Percentiles rank a stretch among this genome's conserved stretches.
These are phyloP conservation scores for Cladobotryum mycophilum DNA, from an alignment of 2,329 filamentous ascomycete genomes.

Conservation along the genomic window DNA sequence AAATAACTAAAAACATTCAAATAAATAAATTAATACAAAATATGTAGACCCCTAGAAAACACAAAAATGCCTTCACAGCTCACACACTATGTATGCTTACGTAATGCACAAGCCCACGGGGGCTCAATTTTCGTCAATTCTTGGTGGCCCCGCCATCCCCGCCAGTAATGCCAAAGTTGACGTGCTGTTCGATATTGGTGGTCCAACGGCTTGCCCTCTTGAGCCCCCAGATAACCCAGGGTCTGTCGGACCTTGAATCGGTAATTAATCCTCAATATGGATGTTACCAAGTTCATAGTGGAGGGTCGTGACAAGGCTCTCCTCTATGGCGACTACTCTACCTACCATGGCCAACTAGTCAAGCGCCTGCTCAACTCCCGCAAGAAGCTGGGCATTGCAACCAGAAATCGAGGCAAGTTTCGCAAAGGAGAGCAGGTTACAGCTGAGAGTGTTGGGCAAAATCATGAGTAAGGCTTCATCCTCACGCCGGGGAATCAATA, in stretches of 20 bases:
- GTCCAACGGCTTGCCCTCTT: no score
- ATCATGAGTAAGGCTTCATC: slow-evolving; percentile 59
- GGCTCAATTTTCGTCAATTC: slow-evolving; percentile 7
- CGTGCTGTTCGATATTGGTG: background rate
- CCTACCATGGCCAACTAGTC: slow-evolving; percentile 73
- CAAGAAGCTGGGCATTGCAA: slow-evolving; percentile 78
- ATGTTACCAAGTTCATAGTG: slow-evolving; percentile 81
- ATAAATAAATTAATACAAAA: no score
- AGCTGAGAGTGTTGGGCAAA: slow-evolving; percentile 65
- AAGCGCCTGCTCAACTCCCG: slow-evolving; percentile 77
- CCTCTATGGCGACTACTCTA: slow-evolving; percentile 80
- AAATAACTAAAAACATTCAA: no score
- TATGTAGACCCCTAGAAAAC: no score
- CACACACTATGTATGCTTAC: background rate
- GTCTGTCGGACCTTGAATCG: no score
- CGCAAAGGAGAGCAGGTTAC: slow-evolving; percentile 63
- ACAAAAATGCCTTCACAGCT: no score
- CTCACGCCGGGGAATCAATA: background rate
- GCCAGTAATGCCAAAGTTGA: background rate
- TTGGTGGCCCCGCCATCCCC: slow-evolving; percentile 2
- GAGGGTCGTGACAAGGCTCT: slow-evolving; percentile 76
- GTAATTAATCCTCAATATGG: slow-evolving; percentile 49
- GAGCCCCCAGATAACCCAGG: background rate
- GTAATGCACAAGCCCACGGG: background rate
- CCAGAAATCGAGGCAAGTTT: slow-evolving; percentile 83